A percentile compares a stretch with the other conserved stretches of the same genome.
Conservation (phyloP, 768 basidiomycete genomes). For the Naganishia randhawae region DNA sequence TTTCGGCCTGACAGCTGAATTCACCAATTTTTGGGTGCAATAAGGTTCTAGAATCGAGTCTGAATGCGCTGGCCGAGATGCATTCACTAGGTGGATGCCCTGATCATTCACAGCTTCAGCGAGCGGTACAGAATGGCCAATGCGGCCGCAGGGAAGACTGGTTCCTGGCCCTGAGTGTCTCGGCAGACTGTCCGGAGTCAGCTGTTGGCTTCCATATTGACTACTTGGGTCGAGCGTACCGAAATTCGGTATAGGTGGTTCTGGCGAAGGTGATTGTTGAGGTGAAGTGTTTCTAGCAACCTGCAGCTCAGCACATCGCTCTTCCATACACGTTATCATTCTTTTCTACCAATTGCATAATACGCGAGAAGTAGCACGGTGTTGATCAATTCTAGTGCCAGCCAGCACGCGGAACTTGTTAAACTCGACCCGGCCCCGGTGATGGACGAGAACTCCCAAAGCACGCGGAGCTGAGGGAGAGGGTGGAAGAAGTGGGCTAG, state of each 20-base stretch:
- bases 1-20: too few relatives aligned
- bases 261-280: neutral
- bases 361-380: neutral
- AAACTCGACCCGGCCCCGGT: too few relatives aligned
- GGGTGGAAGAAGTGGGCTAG: too few relatives aligned
- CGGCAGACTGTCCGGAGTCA: constrained; percentile 7
- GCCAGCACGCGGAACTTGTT: too few relatives aligned
- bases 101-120: neutral
- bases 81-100: neutral
- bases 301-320: neutral
- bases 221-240: neutral
- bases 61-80: neutral
- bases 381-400: neutral
- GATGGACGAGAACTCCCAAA: neutral
- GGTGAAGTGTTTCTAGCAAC: neutral
- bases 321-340: neutral
- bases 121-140: neutral
- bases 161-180: constrained; percentile 22
- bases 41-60: neutral
- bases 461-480: too few relatives aligned
- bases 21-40: neutral
- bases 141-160: neutral
- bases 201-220: neutral
- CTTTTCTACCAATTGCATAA: neutral
- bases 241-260: neutral